These are phyloP conservation scores for Ceratobasidium sp. DNA, from an alignment of 1,284 basidiomycete species.

Conservation along the genomic window DNA sequence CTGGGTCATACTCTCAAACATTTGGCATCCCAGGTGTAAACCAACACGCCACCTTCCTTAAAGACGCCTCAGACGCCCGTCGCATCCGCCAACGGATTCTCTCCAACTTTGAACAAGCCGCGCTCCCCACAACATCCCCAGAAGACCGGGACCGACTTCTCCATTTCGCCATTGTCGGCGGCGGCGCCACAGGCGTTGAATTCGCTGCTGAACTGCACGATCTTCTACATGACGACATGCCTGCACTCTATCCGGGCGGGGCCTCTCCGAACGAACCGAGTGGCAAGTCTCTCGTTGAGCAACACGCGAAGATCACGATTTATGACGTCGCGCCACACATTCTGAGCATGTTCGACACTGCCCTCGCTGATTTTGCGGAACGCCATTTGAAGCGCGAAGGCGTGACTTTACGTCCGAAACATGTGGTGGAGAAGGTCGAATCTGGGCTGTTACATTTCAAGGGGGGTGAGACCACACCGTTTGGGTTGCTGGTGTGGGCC, in stretches of 20 bases:
- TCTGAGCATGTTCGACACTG: slow-evolving; percentile 79
- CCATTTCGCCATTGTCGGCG: slow-evolving; percentile 83
- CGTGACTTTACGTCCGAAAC: slow-evolving; percentile 72
- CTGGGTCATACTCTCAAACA: slow-evolving; percentile 84
- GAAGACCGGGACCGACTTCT: slow-evolving; percentile 73
- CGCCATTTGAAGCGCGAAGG: slow-evolving; percentile 81
- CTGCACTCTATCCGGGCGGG: slow-evolving; percentile 63
- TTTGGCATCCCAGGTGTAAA: slow-evolving; percentile 69
- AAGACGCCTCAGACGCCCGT: slow-evolving; percentile 84
- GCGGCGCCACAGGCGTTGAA: slow-evolving; percentile 71
- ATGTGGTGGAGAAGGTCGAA: slow-evolving; percentile 83
- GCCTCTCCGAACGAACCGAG: no score
- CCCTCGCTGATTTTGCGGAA: slow-evolving; percentile 76
- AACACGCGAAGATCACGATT: slow-evolving; percentile 73
- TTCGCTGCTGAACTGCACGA: slow-evolving; percentile 90
- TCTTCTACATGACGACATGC: slow-evolving; percentile 79
- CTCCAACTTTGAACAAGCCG: slow-evolving; percentile 80
- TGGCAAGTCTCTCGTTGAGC: slow-evolving; percentile 62
- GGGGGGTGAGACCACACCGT: slow-evolving; percentile 65
- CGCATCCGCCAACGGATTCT: slow-evolving; percentile 79
- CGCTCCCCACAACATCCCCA: slow-evolving; percentile 74
- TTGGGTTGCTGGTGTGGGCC: slow-evolving; percentile 87
- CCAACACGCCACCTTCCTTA: slow-evolving; percentile 83
- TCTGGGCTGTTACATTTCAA: slow-evolving; percentile 29
- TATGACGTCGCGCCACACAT: slow-evolving; percentile 87